Evolutionary conservation across 2,329 filamentous ascomycete species (phyloP).

Genomic region (Fusarium incarnatum): DNA sequence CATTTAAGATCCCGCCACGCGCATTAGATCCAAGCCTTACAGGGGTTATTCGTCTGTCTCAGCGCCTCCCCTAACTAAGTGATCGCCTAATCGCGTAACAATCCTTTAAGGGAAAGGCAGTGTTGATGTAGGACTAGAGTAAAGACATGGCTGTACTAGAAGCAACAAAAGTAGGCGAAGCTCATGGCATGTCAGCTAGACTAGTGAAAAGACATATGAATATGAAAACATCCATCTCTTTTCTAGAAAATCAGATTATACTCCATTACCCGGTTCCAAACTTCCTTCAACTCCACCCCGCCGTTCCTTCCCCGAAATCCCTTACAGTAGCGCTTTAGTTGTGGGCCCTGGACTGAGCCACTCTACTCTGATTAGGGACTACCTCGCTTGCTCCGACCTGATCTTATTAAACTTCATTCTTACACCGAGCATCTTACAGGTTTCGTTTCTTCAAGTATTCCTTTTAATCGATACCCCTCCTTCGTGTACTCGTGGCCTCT

Average conservation of each 20-base stretch:
- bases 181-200: background rate
- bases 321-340: background rate
- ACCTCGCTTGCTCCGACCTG: background rate
- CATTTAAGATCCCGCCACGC: conserved; percentile 11
- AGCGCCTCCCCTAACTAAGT: background rate
- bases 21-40: conserved; percentile 4
- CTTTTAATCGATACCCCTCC: conserved; percentile 1
- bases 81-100: background rate
- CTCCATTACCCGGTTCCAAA: background rate
- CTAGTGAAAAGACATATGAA: background rate
- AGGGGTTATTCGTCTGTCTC: conserved; percentile 4
- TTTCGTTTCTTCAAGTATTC: background rate
- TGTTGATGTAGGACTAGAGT: background rate
- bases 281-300: conserved; percentile 1
- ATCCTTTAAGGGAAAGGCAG: background rate
- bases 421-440: background rate
- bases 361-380: conserved; percentile 1
- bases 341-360: conserved; percentile 1
- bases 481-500: conserved; percentile 11
- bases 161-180: background rate
- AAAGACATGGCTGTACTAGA: background rate
- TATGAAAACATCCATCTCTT: background rate
- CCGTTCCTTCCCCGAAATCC: conserved; percentile 4
- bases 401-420: conserved; percentile 1
- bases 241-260: background rate